Evolutionary conservation across 2,329 filamentous ascomycete species (phyloP), one percentile per base, ranked within the genome.

Genomic region (Penicillium sp.): DNA sequence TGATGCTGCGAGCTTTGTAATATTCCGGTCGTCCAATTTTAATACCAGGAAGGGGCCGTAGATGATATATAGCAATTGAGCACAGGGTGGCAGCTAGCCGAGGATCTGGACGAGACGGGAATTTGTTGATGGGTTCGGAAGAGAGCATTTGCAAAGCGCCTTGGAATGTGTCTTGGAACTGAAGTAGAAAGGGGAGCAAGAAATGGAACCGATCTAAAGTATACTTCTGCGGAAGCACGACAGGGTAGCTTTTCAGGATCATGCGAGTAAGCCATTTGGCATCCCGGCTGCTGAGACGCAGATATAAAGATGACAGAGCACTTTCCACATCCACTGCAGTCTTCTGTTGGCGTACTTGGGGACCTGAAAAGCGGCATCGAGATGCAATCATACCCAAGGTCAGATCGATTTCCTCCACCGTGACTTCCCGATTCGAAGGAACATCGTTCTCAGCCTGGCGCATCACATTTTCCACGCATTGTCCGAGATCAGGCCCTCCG

Each of bases 201-300:
- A 85, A 84, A 67, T 95, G 86, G 47, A 87, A 87, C 16, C 76
- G 77, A 12, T 74, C 73, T 43, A 88, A 78, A 0, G 89, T 71
- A 16, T 81, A 68, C 1, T 70, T 59, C 6, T 76, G 72, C 6
- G 90, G 83, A 1, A 95, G 65, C 1, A 80, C 68, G 0, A 92
- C 76, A 0, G 88, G 87, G 53, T 86, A 89, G 57, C 86, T 82
- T 65, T 95, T 94, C 26, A 95, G 75, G 6, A 96, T 78, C 28
- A 96, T 76, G 3, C 92, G 81, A 0, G 89, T 89, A 10, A 96
- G 79, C 92, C 92, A 96, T 72, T 96, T 96, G 4, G 86, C 87
- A 65, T 95, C 89, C 41, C 78, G 76, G 3, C 89, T 82, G 42
- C 77, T 77, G 9, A 90, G 66, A 7, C 82, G 80, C 28, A 72